phyloP scores from a whole-genome alignment of 345 rosid genomes.

The Erodium maritimum region DNA sequence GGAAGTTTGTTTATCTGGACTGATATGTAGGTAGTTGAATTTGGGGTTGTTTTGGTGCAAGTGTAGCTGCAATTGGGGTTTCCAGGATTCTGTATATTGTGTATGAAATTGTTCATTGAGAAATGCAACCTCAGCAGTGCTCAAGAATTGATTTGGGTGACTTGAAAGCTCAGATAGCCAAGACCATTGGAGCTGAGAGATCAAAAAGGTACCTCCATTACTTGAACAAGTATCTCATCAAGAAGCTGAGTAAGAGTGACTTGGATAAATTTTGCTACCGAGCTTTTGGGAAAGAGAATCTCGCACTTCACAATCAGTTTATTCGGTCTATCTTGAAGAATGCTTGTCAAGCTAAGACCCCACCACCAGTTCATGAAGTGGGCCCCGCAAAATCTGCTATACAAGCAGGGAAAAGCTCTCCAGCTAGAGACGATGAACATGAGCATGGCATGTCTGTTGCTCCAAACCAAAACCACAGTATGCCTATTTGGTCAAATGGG shows the following conservation, averaged over 20 bases:
- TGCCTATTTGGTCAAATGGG: conserved; percentile 67
- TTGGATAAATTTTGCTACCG: conserved; percentile 67
- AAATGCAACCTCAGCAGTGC: conserved; percentile 75
- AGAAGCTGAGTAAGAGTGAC: conserved; percentile 75
- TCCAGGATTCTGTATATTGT: conserved; percentile 27
- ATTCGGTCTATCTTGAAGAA: conserved; percentile 69
- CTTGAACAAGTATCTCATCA: conserved; percentile 73
- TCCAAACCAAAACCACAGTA: conserved; percentile 49
- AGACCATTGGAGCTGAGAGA: conserved; percentile 82
- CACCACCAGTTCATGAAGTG: conserved; percentile 45
- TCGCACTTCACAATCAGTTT: conserved; percentile 78
- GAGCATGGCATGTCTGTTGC: conserved; percentile 37
- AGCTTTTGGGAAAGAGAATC: conserved; percentile 79
- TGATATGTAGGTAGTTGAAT: conserved; percentile 4
- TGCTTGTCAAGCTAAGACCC: conserved; percentile 55
- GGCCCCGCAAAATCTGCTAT: conserved; percentile 37
- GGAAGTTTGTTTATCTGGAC: not conserved
- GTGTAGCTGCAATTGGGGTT: conserved; percentile 9
- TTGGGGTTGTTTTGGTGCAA: conserved; percentile 1
- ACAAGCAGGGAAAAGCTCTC: conserved; percentile 26
- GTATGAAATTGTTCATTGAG: conserved; percentile 36
- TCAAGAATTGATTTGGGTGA: conserved; percentile 78
- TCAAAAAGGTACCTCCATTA: conserved; percentile 62
- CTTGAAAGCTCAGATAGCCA: conserved; percentile 57
- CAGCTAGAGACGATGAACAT: conserved; percentile 41